A percentile compares a stretch with the other conserved stretches of the same genome.
Conservation (phyloP, 2,329 filamentous ascomycete genomes). For the Cercospora sp. region DNA sequence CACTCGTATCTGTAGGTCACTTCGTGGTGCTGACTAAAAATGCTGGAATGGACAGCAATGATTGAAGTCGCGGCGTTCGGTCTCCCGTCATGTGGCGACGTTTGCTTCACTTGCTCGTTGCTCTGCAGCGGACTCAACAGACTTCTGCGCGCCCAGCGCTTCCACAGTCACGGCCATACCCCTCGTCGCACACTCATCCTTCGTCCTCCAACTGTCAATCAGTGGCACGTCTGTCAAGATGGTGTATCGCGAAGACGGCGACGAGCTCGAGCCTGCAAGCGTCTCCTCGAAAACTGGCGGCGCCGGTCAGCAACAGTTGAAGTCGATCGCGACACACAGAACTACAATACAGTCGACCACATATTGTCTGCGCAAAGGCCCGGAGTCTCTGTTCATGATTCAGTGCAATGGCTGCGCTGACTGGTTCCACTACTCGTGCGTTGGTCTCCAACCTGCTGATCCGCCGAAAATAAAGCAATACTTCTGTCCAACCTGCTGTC, state of each 20-base stretch:
- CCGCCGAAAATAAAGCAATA: slow-evolving; percentile 71
- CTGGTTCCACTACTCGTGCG: slow-evolving; percentile 91
- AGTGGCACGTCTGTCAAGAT: neutral
- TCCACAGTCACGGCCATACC: neutral
- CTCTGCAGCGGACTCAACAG: neutral
- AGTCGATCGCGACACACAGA: neutral
- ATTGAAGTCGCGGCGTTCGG: neutral
- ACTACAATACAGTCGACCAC: neutral
- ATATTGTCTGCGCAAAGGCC: slow-evolving; percentile 59
- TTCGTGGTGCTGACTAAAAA: neutral
- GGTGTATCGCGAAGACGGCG: neutral
- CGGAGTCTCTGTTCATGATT: slow-evolving; percentile 97
- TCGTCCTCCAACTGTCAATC: neutral
- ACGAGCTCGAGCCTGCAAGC: neutral
- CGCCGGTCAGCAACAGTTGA: neutral
- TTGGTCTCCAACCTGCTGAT: slow-evolving; percentile 71
- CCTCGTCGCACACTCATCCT: neutral
- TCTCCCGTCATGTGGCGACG: neutral
- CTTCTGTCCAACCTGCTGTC: slow-evolving; percentile 36
- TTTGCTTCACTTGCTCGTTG: slow-evolving; percentile 1
- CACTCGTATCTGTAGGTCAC: neutral
- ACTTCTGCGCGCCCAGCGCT: neutral
- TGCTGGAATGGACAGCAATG: neutral
- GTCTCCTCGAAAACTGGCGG: neutral
- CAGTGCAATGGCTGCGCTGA: slow-evolving; percentile 89